These are phyloP conservation scores for Darksidea phi DNA, from an alignment of 495 filamentous ascomycete species.

Conservation along the genomic window DNA sequence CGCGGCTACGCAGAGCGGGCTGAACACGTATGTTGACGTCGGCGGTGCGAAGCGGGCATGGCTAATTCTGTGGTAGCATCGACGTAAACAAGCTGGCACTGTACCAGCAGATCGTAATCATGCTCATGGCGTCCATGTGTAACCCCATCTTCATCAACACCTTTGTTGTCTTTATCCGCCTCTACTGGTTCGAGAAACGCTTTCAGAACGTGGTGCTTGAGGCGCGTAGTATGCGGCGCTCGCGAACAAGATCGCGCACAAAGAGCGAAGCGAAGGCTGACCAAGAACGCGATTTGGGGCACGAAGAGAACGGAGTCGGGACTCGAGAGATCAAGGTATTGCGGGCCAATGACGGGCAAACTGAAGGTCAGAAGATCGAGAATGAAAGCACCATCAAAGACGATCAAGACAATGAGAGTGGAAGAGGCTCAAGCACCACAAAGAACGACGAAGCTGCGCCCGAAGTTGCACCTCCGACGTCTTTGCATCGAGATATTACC, in stretches of 20 bases:
- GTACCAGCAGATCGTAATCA: conserved; percentile 65
- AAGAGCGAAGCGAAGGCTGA: conserved; percentile 49
- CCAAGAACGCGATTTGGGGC: conserved; percentile 44
- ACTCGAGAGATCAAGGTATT: conserved; percentile 73
- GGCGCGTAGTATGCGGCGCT: conserved; percentile 53
- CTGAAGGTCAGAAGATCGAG: conserved; percentile 52
- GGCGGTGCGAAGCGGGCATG: background rate
- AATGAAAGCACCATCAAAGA: conserved; percentile 10
- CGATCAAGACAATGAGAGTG: conserved; percentile 23
- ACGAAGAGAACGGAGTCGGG: conserved; percentile 66
- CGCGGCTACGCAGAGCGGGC: conserved; percentile 81
- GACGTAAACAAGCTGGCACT: conserved; percentile 71
- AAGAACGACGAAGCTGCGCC: background rate
- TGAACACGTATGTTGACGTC: conserved; percentile 63
- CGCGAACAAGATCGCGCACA: conserved; percentile 58
- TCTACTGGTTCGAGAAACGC: conserved; percentile 97
- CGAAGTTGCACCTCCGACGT: background rate
- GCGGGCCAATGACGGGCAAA: conserved; percentile 49
- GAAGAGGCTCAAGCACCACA: conserved; percentile 39
- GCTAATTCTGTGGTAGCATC: conserved; percentile 47
- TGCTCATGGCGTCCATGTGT: conserved; percentile 55
- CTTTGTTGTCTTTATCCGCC: conserved; percentile 81
- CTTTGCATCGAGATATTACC: conserved; percentile 52
- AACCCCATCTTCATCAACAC: conserved; percentile 91
- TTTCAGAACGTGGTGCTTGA: conserved; percentile 75